These are phyloP conservation scores for Hypoxylon lenormandii DNA, from an alignment of 495 filamentous ascomycete genomes.

Conservation along the genomic window DNA sequence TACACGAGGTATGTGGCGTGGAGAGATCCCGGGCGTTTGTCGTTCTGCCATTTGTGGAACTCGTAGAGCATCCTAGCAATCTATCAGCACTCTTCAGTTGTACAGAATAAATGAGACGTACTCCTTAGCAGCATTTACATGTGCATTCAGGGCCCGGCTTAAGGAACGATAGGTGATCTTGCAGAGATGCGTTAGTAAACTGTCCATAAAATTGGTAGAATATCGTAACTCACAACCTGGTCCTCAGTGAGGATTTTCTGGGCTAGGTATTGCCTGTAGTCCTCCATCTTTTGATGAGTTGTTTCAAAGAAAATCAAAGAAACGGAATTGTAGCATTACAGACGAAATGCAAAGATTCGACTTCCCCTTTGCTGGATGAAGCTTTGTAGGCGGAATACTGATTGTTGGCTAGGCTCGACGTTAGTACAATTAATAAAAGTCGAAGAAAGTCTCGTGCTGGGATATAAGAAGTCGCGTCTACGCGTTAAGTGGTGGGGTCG, in stretches of 20 bases:
- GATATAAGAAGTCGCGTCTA: constrained; percentile 34
- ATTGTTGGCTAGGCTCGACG: too few species aligned
- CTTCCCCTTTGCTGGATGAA: too few species aligned
- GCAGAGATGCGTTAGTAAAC: constrained; percentile 13
- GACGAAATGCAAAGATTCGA: neutral
- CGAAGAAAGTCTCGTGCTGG: neutral
- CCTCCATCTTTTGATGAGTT: constrained; percentile 55
- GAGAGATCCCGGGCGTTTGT: constrained; percentile 75
- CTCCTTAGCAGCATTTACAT: constrained; percentile 87
- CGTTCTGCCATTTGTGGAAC: constrained; percentile 83
- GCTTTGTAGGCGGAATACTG: too few species aligned
- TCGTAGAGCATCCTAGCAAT: constrained; percentile 84
- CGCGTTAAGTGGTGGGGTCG: constrained; percentile 54
- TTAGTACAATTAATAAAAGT: too few species aligned
- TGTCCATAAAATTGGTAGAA: constrained; percentile 11
- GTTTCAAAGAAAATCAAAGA: neutral
- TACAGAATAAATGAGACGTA: constrained; percentile 43
- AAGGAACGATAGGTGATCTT: constrained; percentile 88
- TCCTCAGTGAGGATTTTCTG: constrained; percentile 81
- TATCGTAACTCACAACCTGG: constrained; percentile 68
- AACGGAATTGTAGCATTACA: neutral
- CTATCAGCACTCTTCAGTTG: constrained; percentile 2
- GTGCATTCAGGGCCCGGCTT: constrained; percentile 80
- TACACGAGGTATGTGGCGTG: constrained; percentile 90
- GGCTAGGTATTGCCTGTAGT: constrained; percentile 78